phyloP scores from a whole-genome alignment of 2,329 filamentous ascomycete species.

The Phaeosphaeria sp. region DNA sequence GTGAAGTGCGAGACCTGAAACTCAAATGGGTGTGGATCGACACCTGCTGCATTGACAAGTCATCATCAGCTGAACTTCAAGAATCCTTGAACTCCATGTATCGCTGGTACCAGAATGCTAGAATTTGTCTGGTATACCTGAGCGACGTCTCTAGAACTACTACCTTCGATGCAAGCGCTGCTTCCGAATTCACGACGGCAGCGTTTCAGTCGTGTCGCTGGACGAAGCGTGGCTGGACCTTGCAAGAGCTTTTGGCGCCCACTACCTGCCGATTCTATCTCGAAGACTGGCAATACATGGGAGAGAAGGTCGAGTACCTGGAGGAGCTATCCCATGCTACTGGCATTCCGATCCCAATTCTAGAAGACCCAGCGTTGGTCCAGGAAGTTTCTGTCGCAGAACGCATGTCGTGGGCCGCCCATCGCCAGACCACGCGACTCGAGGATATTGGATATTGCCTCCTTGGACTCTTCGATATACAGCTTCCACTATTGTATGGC shows the following conservation, averaged over 20 bases:
- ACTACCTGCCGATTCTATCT: constrained; percentile 32
- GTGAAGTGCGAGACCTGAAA: constrained; percentile 14
- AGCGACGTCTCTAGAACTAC: constrained; percentile 18
- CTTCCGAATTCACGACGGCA: constrained; percentile 18
- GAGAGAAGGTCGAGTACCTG: constrained; percentile 32
- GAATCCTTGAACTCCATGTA: constrained; percentile 39
- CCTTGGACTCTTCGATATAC: constrained; percentile 41
- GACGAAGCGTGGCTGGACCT: constrained; percentile 37
- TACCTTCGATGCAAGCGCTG: constrained; percentile 8
- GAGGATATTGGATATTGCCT: constrained; percentile 41
- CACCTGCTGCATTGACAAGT: constrained; percentile 35
- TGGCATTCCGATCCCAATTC: constrained; percentile 29
- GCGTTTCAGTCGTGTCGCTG: constrained; percentile 30
- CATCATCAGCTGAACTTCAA: constrained; percentile 26
- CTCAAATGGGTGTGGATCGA: constrained; percentile 34
- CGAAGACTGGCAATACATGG: constrained; percentile 32
- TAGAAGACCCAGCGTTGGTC: constrained; percentile 22
- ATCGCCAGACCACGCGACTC: constrained; percentile 32
- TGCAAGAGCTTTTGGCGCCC: constrained; percentile 39
- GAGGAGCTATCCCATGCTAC: constrained; percentile 32
- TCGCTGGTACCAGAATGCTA: constrained; percentile 28
- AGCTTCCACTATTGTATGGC: constrained; percentile 39
- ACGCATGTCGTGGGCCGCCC: constrained; percentile 38
- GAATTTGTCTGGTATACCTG: constrained; percentile 29
- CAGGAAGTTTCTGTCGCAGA: constrained; percentile 32